Evolutionary conservation across 2,329 filamentous ascomycete species (phyloP).

Genomic region (Drechslera avenae): DNA sequence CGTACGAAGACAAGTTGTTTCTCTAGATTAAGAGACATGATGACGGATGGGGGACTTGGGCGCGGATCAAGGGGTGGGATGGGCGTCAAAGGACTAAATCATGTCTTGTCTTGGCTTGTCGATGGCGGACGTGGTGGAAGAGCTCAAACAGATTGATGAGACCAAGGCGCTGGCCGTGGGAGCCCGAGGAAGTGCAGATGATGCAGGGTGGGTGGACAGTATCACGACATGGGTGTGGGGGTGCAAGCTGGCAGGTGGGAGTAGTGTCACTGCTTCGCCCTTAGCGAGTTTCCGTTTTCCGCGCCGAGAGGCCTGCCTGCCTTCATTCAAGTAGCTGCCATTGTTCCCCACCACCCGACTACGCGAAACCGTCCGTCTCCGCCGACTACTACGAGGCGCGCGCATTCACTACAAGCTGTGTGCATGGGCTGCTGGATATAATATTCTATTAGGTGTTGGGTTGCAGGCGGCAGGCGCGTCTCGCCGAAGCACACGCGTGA

Average conservation of each 20-base stretch:
- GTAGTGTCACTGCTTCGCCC: slow-evolving; percentile 13
- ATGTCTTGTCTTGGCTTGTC: slow-evolving; percentile 29
- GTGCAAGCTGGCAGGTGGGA: slow-evolving; percentile 29
- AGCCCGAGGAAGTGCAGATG: slow-evolving; percentile 23
- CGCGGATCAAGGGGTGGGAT: slow-evolving; percentile 32
- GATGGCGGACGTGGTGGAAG: slow-evolving; percentile 3
- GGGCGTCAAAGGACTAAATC: slow-evolving; percentile 27
- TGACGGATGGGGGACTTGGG: slow-evolving; percentile 37
- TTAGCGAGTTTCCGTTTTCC: slow-evolving; percentile 25
- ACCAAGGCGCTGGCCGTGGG: slow-evolving; percentile 20
- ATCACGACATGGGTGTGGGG: slow-evolving; percentile 34
- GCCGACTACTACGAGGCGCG: slow-evolving; percentile 21
- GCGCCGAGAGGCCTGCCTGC: slow-evolving; percentile 19
- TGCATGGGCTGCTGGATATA: slow-evolving; percentile 34
- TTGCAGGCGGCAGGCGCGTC: slow-evolving; percentile 41
- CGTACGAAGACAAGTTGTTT: slow-evolving; percentile 82
- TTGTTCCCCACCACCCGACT: slow-evolving; percentile 20
- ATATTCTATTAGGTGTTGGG: slow-evolving; percentile 24
- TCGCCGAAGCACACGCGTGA: slow-evolving; percentile 28
- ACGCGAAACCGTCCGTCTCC: slow-evolving; percentile 18
- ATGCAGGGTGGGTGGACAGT: slow-evolving; percentile 31
- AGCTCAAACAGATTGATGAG: slow-evolving; percentile 5
- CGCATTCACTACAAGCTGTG: slow-evolving; percentile 23
- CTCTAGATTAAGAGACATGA: slow-evolving; percentile 72
- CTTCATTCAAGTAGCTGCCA: slow-evolving; percentile 7